phyloP scores from a whole-genome alignment of 2,329 filamentous ascomycete species.

The Pyrenophora teres region DNA sequence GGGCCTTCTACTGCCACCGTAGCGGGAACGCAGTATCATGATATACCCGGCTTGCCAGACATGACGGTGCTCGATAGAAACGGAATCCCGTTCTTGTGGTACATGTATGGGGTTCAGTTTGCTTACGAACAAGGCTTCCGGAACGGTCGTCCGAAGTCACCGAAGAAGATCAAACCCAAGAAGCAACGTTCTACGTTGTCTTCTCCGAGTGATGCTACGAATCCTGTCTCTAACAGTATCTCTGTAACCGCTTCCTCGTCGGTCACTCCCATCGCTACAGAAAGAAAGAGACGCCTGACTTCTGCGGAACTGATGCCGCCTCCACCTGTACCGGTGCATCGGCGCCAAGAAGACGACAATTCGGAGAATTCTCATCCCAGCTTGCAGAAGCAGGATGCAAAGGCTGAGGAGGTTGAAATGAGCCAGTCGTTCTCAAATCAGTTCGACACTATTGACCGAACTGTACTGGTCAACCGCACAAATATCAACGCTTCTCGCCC shows the following conservation, averaged over 20 bases:
- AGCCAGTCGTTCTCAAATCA: conserved; percentile 19
- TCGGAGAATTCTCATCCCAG: not conserved
- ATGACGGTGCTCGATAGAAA: conserved; percentile 29
- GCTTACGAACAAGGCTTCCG: conserved; percentile 19
- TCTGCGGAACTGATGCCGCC: conserved; percentile 3
- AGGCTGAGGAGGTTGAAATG: not conserved
- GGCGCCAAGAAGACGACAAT: not conserved
- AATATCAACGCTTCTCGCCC: conserved; percentile 4
- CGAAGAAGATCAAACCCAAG: conserved; percentile 23
- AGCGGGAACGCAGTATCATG: not conserved
- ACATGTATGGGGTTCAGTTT: conserved; percentile 36
- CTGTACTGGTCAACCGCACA: conserved; percentile 5
- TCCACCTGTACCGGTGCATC: not conserved
- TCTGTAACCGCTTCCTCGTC: not conserved
- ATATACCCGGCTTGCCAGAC: conserved; percentile 14
- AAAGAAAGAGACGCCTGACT: conserved; percentile 8
- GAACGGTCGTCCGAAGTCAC: conserved; percentile 24
- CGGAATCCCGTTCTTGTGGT: conserved; percentile 36
- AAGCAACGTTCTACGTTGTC: conserved; percentile 9
- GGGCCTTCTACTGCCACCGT: no score
- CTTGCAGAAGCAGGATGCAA: not conserved
- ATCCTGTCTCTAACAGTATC: not conserved
- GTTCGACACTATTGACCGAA: conserved; percentile 19
- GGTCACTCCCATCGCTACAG: not conserved
- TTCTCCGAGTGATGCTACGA: not conserved